Evolutionary conservation across 225 moss, liverwort and hornwort genomes (phyloP), one percentile per base, ranked within the genome.

Genomic region (Pseudisothecium myosuroides): DNA sequence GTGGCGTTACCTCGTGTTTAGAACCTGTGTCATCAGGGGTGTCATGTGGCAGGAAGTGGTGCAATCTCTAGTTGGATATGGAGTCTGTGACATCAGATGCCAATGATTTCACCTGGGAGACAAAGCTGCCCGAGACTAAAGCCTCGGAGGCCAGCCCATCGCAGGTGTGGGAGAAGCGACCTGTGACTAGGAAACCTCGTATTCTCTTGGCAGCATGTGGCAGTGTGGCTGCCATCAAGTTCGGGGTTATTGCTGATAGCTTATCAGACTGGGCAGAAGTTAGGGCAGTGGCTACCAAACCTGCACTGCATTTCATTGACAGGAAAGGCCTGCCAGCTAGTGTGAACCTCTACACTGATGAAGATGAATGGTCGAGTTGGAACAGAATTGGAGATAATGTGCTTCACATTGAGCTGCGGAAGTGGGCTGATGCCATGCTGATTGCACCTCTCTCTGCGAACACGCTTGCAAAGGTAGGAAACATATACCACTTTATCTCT

Each of bases 361-460:
- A 95, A 34, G 94, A 97, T 81, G 98, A 98, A 88, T 98, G 98
- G 98, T 94, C 93, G 76, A 98, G 91, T 87, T 97, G 97, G 97
- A 95, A 82, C 69, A 94, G 92, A 90, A 96, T 96, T 62, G 98
- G 98, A 67, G 98, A 98, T 89, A 92, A 97, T 72, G 98, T 98
- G 63, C 91, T 98, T 82, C 98, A 98, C 84, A 98, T 97, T 47
- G 97, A 98, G 87, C 91, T 97, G 27, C 94, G 96, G 77, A 95
- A 95, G 88, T 98, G 98, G 98, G 97, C 96, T 61, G 98, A 98
- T 91, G 98, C 95, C 47, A 92, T 97, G 91, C 92, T 98, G 39
- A 95, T 98, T 89, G 98, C 97, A 78, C 98, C 98, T 56, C 95
- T 98, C 49, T 98, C 98, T 73, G 97, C 98, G 10, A 98, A 98